phyloP scores from a whole-genome alignment of 192 early-diverging fungal genomes.

The Dimargaris cristalligena region DNA sequence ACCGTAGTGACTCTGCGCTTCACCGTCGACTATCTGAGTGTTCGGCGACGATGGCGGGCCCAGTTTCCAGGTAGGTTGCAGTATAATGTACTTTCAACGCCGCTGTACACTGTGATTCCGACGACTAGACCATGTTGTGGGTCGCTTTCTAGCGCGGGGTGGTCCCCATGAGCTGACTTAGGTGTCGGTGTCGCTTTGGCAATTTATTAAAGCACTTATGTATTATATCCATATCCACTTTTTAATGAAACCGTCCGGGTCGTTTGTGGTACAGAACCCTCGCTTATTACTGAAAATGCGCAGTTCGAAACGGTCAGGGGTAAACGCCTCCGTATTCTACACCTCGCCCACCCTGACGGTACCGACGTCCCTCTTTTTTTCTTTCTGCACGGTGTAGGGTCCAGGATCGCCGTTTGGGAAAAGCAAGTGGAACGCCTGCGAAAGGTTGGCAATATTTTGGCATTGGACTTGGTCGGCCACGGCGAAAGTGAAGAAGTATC shows the following conservation, averaged over 20 bases:
- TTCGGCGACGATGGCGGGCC: neutral
- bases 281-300: neutral
- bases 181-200: too few relatives aligned
- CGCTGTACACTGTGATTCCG: neutral
- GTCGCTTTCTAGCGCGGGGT: too few relatives aligned
- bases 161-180: too few relatives aligned
- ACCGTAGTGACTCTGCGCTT: neutral
- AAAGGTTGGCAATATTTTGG: neutral
- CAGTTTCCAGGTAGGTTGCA: neutral
- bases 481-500: conserved; percentile 3
- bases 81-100: neutral
- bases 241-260: neutral
- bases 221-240: neutral
- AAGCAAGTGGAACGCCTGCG: neutral
- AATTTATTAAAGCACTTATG: too few relatives aligned
- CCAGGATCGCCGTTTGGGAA: neutral
- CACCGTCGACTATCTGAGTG: neutral
- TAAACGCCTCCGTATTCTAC: neutral
- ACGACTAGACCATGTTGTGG: too few relatives aligned
- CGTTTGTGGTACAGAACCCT: neutral
- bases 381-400: conserved; percentile 7
- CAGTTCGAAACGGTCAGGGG: neutral
- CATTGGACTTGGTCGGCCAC: conserved; percentile 9
- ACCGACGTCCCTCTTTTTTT: neutral
- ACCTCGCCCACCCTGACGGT: neutral